A percentile compares a stretch with the other conserved stretches of the same genome.
Conservation (phyloP, 768 basidiomycete genomes). For the Heimioporus sp. region DNA sequence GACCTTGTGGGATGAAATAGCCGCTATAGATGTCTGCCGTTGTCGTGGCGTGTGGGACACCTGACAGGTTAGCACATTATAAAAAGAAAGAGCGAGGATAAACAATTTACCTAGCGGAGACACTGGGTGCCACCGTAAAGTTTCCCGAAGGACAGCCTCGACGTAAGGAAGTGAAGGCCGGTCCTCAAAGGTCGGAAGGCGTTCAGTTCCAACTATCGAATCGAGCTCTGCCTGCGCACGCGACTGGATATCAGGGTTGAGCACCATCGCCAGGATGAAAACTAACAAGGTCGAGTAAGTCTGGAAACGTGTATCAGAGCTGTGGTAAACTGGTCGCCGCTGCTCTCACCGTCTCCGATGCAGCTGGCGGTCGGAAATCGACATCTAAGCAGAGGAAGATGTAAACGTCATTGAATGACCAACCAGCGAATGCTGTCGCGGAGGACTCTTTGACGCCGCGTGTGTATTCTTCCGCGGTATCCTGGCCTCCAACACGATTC, state of each 20-base stretch:
- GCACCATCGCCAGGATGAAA: constrained; percentile 37
- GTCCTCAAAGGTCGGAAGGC: constrained; percentile 32
- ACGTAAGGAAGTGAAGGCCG: constrained; percentile 25
- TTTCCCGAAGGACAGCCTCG: constrained; percentile 33
- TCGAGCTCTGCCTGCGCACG: constrained; percentile 40
- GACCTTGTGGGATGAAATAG: constrained; percentile 57
- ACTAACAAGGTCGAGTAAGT: constrained; percentile 30
- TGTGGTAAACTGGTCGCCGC: not conserved
- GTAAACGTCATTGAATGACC: not conserved
- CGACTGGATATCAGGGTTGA: constrained; percentile 35
- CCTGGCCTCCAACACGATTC: constrained; percentile 7
- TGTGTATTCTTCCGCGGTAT: constrained; percentile 5
- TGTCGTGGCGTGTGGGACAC: constrained; percentile 34
- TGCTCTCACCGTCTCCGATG: constrained; percentile 26
- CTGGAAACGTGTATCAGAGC: constrained; percentile 15
- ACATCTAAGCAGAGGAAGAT: not conserved
- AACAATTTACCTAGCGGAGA: constrained; percentile 30
- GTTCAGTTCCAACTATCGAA: constrained; percentile 26
- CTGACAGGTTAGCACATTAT: constrained; percentile 10
- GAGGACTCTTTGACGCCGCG: constrained; percentile 28
- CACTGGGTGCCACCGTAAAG: constrained; percentile 35
- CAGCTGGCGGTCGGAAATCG: constrained; percentile 15
- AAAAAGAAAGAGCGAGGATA: not conserved
- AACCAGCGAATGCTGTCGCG: constrained; percentile 30
- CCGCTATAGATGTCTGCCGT: constrained; percentile 42